phyloP scores from a whole-genome alignment of 2,329 filamentous ascomycete species.

The Botrytis fabae region DNA sequence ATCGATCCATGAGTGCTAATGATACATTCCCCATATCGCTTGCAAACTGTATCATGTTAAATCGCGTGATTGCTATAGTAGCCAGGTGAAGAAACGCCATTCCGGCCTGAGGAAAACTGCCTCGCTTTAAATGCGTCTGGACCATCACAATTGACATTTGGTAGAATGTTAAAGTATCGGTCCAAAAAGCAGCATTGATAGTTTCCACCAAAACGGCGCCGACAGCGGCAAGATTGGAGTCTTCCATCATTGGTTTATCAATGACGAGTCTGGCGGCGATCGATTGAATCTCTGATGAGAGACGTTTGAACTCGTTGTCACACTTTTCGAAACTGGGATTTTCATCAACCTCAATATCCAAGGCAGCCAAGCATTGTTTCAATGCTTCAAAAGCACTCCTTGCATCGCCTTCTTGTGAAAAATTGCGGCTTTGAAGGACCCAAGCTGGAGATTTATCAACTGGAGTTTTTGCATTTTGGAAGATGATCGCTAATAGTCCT shows the following conservation, averaged over 20 bases:
- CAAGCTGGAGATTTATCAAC: conserved; percentile 83
- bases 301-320: conserved; percentile 68
- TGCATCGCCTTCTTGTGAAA: conserved; percentile 72
- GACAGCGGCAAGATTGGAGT: conserved; percentile 59
- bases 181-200: conserved; percentile 72
- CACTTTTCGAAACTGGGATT: conserved; percentile 73
- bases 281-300: conserved; percentile 59
- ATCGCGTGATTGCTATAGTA: conserved; percentile 66
- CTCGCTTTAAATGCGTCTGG: conserved; percentile 61
- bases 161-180: conserved; percentile 70
- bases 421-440: conserved; percentile 78
- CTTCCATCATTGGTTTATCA: conserved; percentile 46
- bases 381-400: conserved; percentile 67
- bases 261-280: conserved; percentile 54
- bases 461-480: conserved; percentile 66
- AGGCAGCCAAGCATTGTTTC: conserved; percentile 67
- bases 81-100: conserved; percentile 68
- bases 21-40: conserved; percentile 63
- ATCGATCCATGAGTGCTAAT: conserved; percentile 63
- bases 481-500: conserved; percentile 67
- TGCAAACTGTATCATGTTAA: conserved; percentile 69
- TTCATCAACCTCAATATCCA: conserved; percentile 66
- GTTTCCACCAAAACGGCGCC: conserved; percentile 72
- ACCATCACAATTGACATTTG: conserved; percentile 68
- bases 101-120: conserved; percentile 68